Percentiles rank a stretch among this genome's conserved stretches.
Evolutionary conservation across 495 filamentous ascomycete species (phyloP).

Genomic region (Jackrogersella multiformis): DNA sequence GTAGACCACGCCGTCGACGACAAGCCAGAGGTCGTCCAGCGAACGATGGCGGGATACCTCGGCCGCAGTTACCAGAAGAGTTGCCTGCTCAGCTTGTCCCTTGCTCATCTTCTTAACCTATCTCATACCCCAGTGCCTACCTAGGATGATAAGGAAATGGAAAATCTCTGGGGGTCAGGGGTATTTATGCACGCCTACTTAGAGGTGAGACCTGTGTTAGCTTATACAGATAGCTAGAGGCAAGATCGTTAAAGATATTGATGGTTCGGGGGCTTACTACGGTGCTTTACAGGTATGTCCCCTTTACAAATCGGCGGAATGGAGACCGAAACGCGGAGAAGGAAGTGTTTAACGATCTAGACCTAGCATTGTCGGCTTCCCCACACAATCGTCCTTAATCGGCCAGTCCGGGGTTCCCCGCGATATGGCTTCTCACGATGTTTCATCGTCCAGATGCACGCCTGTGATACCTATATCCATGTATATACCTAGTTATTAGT

Average conservation of each 20-base stretch:
- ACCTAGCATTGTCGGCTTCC: slow-evolving; percentile 21
- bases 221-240: no score
- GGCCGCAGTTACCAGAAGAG: slow-evolving; percentile 32
- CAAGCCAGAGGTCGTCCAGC: slow-evolving; percentile 76
- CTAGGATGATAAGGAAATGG: background rate
- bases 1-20: slow-evolving; percentile 77
- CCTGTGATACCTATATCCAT: no score
- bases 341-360: no score
- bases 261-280: no score
- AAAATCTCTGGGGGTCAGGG: background rate
- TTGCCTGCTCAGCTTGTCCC: background rate
- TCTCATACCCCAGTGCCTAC: background rate
- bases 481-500: slow-evolving; percentile 2
- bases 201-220: no score
- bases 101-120: slow-evolving; percentile 4
- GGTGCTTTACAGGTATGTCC: no score
- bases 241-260: no score
- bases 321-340: slow-evolving; percentile 30
- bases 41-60: slow-evolving; percentile 68
- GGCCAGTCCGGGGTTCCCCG: slow-evolving; percentile 11
- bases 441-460: no score
- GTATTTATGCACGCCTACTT: background rate
- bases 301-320: slow-evolving; percentile 26
- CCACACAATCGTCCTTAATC: slow-evolving; percentile 26
- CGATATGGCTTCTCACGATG: slow-evolving; percentile 14